Evolutionary conservation across 495 filamentous ascomycete genomes (phyloP).

Genomic region (Cairneyella variabilis): DNA sequence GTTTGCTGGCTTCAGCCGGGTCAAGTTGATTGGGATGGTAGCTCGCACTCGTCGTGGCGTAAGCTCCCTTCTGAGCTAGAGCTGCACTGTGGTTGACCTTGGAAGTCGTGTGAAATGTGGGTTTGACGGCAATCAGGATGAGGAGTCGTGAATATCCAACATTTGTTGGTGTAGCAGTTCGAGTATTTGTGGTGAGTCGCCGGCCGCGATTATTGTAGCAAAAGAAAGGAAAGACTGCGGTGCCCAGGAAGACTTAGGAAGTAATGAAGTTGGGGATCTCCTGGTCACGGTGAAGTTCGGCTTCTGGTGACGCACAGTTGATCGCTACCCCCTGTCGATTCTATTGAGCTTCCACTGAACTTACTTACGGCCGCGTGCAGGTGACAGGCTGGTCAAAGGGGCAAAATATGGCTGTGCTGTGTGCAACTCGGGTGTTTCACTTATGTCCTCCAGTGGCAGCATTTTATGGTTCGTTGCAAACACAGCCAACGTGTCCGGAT

Average conservation of each 20-base stretch:
- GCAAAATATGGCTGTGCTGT: background rate
- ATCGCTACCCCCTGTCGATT: background rate
- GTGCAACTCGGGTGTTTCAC: background rate
- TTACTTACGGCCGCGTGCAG: too few relatives aligned
- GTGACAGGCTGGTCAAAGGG: background rate
- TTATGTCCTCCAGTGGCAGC: background rate
- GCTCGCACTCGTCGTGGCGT: constrained; percentile 10
- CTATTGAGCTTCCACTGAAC: background rate
- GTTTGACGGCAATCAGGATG: constrained; percentile 9
- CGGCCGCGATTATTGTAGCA: too few relatives aligned
- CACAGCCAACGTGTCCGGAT: background rate
- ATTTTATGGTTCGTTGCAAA: background rate
- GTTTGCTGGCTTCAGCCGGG: background rate
- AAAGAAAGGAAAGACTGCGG: background rate
- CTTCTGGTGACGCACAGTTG: constrained; percentile 3
- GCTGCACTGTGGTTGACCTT: constrained; percentile 10
- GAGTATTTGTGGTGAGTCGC: background rate
- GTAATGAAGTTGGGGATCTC: background rate
- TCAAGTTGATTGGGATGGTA: constrained; percentile 1
- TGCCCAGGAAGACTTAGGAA: too few relatives aligned
- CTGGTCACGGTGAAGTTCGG: background rate
- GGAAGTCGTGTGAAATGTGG: background rate
- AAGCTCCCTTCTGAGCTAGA: constrained; percentile 6
- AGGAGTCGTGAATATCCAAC: background rate
- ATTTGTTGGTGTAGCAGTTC: background rate